phyloP scores from a whole-genome alignment of 139 green algal genomes.

The Chlamydomonas sp. region DNA sequence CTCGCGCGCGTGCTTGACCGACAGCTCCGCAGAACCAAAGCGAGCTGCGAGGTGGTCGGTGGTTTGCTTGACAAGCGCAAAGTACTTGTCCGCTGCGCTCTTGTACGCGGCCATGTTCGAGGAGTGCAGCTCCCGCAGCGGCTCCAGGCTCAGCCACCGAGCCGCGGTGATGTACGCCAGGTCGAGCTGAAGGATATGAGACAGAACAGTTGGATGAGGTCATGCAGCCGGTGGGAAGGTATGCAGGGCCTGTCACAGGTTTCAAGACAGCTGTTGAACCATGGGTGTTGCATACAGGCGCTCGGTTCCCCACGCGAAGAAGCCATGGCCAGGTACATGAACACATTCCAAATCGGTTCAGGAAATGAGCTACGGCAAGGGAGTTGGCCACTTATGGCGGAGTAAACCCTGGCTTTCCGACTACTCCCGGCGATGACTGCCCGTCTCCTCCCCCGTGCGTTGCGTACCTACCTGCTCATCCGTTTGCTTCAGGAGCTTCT shows the following conservation, averaged over 20 bases:
- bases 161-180: not conserved
- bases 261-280: too few species aligned
- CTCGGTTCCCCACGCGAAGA: too few species aligned
- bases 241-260: too few species aligned
- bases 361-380: not conserved
- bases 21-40: not conserved
- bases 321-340: too few species aligned
- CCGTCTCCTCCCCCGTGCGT: not conserved
- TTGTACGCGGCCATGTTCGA: slow-evolving; percentile 10
- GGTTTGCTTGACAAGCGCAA: not conserved
- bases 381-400: not conserved
- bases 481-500: slow-evolving; percentile 5
- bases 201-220: too few species aligned
- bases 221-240: too few species aligned
- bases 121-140: not conserved
- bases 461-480: slow-evolving; percentile 17
- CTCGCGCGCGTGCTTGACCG: not conserved
- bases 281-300: too few species aligned
- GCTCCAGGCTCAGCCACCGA: not conserved
- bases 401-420: not conserved
- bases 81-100: slow-evolving; percentile 24
- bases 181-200: too few species aligned
- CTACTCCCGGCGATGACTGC: not conserved
- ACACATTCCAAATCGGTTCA: too few species aligned
- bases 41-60: not conserved